Base-by-base conservation (phyloP, 2,329 filamentous ascomycete genomes). In the Colletotrichum lindemuthianum region DNA sequence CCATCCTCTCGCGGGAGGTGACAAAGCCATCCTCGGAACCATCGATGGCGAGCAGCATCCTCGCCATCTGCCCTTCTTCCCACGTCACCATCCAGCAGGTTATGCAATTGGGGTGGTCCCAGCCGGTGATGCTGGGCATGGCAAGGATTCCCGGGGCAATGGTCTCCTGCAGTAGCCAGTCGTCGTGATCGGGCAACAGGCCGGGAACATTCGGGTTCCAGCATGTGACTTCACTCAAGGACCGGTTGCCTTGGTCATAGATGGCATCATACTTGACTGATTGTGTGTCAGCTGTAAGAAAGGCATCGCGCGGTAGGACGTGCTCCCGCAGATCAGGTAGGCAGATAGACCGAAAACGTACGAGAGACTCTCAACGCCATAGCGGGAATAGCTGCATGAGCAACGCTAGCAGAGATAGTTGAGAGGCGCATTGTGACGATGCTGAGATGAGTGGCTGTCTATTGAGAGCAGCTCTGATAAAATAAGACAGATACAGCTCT, bases 151-250 rank as follows among this genome's bases (percentile, higher is more conserved):
- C 52, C 11, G 24, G n/a, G 3, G 13, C 7, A n/a, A 39, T 33
- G 10, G 37, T 55, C n/a, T 36, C 6, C 24, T 45, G 52, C 8
- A 55, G 2, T 10, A 55, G 24, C 52, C 52, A 55, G 7, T 55
- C 52, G 39, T 55, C 52, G 7, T 34, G 15, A 2, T 44, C 40
- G 12, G 10, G 39, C 9, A 55, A 55, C 12, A 55, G 16, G 16
- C 52, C 40, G 40, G 52, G 40, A 8, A 55, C 52, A 4, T 55
- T 55, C 9, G 52, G 52, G 52, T 55, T 45, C 40, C 52, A 55
- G 34, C 52, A 55, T 1, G 52, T 11, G 12, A 55, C 52, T 10
- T 55, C 40, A 34, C 52, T 55, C 40, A 55, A 40, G 8, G 52
- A 34, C 15, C 52, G 39, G 12, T 55, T 7, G 40, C 52, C 39